Conservation (phyloP, 179 eudicot genomes). For the Beta macrorhiza region DNA sequence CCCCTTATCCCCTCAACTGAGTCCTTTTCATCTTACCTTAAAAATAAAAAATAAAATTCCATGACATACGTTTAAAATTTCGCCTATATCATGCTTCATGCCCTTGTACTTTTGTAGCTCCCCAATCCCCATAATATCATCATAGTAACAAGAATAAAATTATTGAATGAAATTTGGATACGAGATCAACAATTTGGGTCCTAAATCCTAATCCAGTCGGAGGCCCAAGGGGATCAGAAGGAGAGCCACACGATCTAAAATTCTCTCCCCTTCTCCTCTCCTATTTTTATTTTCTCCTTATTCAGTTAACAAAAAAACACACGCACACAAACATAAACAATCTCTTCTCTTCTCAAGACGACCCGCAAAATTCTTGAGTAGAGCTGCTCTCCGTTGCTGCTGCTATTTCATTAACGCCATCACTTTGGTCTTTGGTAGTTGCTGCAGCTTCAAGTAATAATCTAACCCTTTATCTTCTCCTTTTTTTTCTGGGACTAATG, state of each 20-base stretch:
- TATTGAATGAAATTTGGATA: too few species aligned
- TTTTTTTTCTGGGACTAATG: background rate
- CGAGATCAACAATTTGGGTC: background rate
- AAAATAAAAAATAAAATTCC: too few species aligned
- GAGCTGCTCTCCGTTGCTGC: background rate
- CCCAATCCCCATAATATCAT: too few species aligned
- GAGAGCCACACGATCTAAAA: background rate
- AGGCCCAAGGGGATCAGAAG: background rate
- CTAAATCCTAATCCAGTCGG: too few species aligned
- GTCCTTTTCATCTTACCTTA: too few species aligned
- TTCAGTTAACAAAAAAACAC: background rate
- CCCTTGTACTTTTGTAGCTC: too few species aligned
- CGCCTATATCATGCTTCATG: too few species aligned
- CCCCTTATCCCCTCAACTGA: too few species aligned
- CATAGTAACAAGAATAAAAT: too few species aligned
- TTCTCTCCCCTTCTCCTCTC: too few species aligned
- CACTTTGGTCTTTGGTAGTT: background rate
- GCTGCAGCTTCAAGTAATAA: conserved; percentile 16
- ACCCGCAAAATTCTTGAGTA: background rate
- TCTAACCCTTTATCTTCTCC: background rate
- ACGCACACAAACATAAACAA: background rate
- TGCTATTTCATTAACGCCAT: background rate
- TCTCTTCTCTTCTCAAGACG: too few species aligned
- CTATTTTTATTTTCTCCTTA: background rate
- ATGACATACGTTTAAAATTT: too few species aligned